Base-by-base conservation (phyloP, 1,139 yeast species). In the Hansenula lynferdii region DNA sequence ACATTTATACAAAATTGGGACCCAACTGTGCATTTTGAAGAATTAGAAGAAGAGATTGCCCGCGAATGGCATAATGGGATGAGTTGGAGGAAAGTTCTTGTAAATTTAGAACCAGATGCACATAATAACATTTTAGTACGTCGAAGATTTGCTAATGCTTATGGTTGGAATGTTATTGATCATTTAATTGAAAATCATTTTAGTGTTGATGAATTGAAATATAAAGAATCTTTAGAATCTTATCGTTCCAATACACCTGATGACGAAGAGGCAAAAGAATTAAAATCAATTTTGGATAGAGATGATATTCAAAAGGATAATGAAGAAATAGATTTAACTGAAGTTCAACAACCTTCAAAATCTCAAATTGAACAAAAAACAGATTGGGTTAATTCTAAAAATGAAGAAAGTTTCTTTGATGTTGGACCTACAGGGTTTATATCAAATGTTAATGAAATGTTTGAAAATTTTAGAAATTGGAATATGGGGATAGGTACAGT, bases 111-210 rank as follows among this genome's bases (percentile, higher is more conserved):
- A 47, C 96, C 97, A 0, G 98, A 92, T 62, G 96, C 99, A 0
- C 99, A 92, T 56, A 92, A 92, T 55, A 94, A 92, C 54, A 89
- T 92, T 36, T 70, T 87, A 29, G 98, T 92, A 0, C 67, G 99
- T 44, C 69, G 99, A 50, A 64, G 94, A 44, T 92, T 90, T 67
- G 81, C 96, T 6, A 94, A 92, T 64, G 95, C 97, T 0, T 90
- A 83, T 60, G 98, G 99, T 2, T 90, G 97, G 96, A 90, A 87
- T 0, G 96, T 89, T 0, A 70, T 92, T 25, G 87, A 84, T 39
- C 97, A 92, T 60, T 56, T 92, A 48, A 85, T 85, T 1, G 61
- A 70, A n/a, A 72, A 76, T 40, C 95, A 85, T 60, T 85, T 85
- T 56, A 71, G 40, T 15, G 44, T 35, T 8, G 37, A 36, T 11